These are phyloP conservation scores for Rhodosporidiobolus odoratus DNA, from an alignment of 768 basidiomycete genomes.

Conservation along the genomic window DNA sequence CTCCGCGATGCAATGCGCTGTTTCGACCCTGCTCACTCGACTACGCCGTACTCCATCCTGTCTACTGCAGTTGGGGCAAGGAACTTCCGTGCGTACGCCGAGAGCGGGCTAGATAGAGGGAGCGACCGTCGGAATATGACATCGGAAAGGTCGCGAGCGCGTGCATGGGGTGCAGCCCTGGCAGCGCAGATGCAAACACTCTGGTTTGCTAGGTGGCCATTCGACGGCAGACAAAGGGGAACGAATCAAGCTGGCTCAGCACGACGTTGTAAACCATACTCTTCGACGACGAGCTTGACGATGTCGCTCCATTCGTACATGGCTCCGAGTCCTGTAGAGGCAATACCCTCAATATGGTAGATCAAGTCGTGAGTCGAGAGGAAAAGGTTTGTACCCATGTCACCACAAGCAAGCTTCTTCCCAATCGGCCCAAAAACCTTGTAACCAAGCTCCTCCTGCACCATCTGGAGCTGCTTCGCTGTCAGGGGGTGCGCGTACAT, in stretches of 20 bases:
- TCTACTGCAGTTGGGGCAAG: no score
- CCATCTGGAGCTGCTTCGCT: conserved; percentile 67
- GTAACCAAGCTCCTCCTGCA: conserved; percentile 72
- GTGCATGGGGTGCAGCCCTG: no score
- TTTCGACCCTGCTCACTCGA: no score
- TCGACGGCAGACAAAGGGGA: background rate
- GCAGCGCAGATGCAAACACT: no score
- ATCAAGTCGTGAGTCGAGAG: background rate
- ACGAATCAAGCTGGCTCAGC: background rate
- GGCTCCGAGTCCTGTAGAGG: conserved; percentile 67
- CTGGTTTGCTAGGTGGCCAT: no score
- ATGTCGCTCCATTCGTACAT: conserved; percentile 97
- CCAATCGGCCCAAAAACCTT: conserved; percentile 78
- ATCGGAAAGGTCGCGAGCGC: no score
- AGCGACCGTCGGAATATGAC: no score
- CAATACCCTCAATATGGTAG: background rate
- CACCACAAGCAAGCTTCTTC: conserved; percentile 84
- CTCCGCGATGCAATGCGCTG: no score
- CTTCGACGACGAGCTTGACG: conserved; percentile 46
- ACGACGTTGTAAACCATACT: conserved; percentile 27
- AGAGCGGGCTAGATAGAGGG: no score
- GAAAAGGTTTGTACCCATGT: conserved; percentile 57
- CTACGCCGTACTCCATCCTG: no score
- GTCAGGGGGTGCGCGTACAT: conserved; percentile 97
- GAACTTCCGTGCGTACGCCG: no score